Evolutionary conservation across 768 basidiomycete genomes (phyloP).

Genomic region (Tricholoma furcatifolium): DNA sequence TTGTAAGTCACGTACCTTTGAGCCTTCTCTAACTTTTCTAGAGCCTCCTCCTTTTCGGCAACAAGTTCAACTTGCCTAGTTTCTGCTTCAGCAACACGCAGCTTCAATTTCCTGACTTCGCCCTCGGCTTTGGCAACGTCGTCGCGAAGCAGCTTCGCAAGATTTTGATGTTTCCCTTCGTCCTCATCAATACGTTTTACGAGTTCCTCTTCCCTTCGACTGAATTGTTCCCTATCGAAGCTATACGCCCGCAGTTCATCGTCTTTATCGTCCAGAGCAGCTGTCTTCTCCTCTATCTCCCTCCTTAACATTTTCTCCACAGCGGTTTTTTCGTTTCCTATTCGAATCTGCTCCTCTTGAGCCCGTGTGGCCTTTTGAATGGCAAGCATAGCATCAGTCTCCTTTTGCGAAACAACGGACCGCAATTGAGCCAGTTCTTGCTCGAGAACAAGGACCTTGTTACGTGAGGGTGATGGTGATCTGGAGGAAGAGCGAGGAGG

Average conservation of each 20-base stretch:
- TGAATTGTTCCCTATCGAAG: slow-evolving; percentile 37
- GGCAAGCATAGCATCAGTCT: slow-evolving; percentile 38
- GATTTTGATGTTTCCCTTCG: slow-evolving; percentile 58
- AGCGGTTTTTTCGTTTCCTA: slow-evolving; percentile 61
- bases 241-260: slow-evolving; percentile 53
- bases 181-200: slow-evolving; percentile 71
- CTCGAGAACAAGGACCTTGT: slow-evolving; percentile 44
- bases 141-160: slow-evolving; percentile 49
- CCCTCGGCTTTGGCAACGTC: slow-evolving; percentile 39
- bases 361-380: slow-evolving; percentile 48
- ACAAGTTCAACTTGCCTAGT: slow-evolving; percentile 43
- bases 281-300: slow-evolving; percentile 44
- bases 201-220: slow-evolving; percentile 57
- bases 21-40: slow-evolving; percentile 41
- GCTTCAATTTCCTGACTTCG: slow-evolving; percentile 37
- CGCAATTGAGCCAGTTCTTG: slow-evolving; percentile 52
- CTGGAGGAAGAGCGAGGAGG: slow-evolving; percentile 54
- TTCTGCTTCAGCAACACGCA: slow-evolving; percentile 38
- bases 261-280: slow-evolving; percentile 51
- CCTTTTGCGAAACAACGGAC: slow-evolving; percentile 41
- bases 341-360: slow-evolving; percentile 47
- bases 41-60: slow-evolving; percentile 51
- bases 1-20: slow-evolving; percentile 14
- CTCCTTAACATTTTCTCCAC: slow-evolving; percentile 43
- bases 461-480: slow-evolving; percentile 49